phyloP scores from a whole-genome alignment of 768 basidiomycete genomes.

The Terana coerulea region DNA sequence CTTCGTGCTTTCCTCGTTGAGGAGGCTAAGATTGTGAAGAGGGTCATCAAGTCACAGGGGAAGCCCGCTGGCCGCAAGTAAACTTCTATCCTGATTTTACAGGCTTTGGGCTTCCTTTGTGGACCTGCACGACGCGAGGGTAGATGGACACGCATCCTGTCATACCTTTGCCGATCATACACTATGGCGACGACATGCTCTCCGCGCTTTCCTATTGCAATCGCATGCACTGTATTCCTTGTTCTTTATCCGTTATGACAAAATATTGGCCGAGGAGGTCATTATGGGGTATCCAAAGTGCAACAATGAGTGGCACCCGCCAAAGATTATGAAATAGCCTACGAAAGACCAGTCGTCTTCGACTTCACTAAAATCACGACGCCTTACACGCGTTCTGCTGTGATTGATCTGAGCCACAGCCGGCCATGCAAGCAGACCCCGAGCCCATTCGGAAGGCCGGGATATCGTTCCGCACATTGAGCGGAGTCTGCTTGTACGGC shows the following conservation, averaged over 20 bases:
- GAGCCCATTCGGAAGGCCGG: background rate
- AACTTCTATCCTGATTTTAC: slow-evolving; percentile 1
- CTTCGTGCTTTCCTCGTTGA: slow-evolving; percentile 98
- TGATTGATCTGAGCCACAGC: too few species aligned
- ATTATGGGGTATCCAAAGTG: slow-evolving; percentile 17
- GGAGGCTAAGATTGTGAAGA: slow-evolving; percentile 99
- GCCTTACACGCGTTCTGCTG: too few species aligned
- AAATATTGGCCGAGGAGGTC: slow-evolving; percentile 27
- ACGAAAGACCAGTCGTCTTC: too few species aligned
- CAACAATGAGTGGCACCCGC: too few species aligned
- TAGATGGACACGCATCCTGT: slow-evolving; percentile 3
- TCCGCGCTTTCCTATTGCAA: slow-evolving; percentile 16
- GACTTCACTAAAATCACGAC: too few species aligned
- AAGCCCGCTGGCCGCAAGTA: slow-evolving; percentile 32
- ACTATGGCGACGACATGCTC: slow-evolving; percentile 23
- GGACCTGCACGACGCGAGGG: slow-evolving; percentile 5
- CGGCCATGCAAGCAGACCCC: background rate
- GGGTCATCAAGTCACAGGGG: slow-evolving; percentile 93
- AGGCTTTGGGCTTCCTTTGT: background rate
- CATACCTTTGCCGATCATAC: slow-evolving; percentile 12
- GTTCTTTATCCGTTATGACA: slow-evolving; percentile 15
- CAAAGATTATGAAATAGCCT: too few species aligned
- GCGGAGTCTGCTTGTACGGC: too few species aligned
- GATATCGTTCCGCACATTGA: background rate
- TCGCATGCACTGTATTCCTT: slow-evolving; percentile 27